Evolutionary conservation across 2,329 filamentous ascomycete genomes (phyloP), one percentile per base, ranked within the genome.

Genomic region (Claviceps paspali): DNA sequence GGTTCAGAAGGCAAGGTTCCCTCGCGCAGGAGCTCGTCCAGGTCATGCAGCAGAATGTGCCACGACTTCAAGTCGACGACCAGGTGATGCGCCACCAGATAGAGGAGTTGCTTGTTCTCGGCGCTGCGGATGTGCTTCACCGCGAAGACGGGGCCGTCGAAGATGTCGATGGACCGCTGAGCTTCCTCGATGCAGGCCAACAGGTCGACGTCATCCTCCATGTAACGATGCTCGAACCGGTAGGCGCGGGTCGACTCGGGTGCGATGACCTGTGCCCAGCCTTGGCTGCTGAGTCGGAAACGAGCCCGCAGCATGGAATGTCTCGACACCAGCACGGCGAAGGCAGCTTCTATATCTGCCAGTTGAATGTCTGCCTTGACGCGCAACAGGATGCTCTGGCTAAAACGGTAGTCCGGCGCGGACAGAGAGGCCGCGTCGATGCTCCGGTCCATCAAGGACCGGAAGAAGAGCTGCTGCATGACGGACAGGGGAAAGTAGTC

Each of bases 391-490:
- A 70, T 51, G 41, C 67, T 68, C 43, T 67, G 65, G 41, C 68
- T 70, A 44, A 68, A 70, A 3, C 65, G 59, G 41, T 63, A 65
- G 17, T 53, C 60, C 1, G 57, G 56, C 2, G 57, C 54, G 4
- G 45, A 39, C 1, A 47, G 40, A 27, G 49, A 47, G 19, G 57
- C 47, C 11, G 50, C 45, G 19, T 51, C 50, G 9, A 47, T 40
- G 33, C 57, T 51, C 2, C 53, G 56, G 4, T 61, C 61, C 49
- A 67, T 62, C 2, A 54, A 50, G 0, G 65, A 67, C 42, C 65
- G 56, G 36, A 72, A 70, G 46, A 67, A 68, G 4, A 73, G 54
- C 38, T 65, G 62, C 49, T 73, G 68, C 62, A 71, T 71, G 3
- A 68, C 62, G 1, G 68, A 65, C 8, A 72, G 55, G 8, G 62